Evolutionary conservation across 768 basidiomycete genomes (phyloP).

Genomic region (Coprinellus aureogranulatus): DNA sequence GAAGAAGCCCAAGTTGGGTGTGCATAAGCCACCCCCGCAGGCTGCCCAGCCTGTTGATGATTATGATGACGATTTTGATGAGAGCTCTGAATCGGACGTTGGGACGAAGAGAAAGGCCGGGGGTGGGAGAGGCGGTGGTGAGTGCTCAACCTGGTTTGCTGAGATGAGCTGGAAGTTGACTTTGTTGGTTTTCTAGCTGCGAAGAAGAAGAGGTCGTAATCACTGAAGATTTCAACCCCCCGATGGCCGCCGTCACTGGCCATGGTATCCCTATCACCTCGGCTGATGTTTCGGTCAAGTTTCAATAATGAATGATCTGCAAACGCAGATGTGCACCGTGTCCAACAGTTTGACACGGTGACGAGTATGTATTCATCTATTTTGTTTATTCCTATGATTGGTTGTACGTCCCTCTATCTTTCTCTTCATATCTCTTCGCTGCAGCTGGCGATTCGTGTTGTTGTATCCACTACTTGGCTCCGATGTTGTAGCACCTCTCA

Average conservation of each 20-base stretch:
- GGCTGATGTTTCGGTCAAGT: too few relatives aligned
- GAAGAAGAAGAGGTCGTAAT: constrained; percentile 30
- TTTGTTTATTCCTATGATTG: not conserved
- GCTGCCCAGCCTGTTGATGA: constrained; percentile 15
- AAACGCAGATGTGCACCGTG: not conserved
- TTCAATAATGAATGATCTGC: not conserved
- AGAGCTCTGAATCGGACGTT: not conserved
- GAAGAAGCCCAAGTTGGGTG: constrained; percentile 23
- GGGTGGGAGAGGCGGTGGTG: constrained; percentile 15
- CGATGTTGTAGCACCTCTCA: not conserved
- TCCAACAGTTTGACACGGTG: too few relatives aligned
- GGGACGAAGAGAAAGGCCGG: constrained; percentile 17
- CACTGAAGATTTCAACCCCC: not conserved
- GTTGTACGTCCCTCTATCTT: not conserved
- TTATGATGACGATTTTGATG: constrained; percentile 3
- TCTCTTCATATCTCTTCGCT: not conserved
- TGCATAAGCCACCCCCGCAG: constrained; percentile 11
- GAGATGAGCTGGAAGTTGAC: not conserved
- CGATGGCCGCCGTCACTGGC: not conserved
- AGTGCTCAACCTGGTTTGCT: too few relatives aligned
- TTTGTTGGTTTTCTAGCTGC: constrained; percentile 10
- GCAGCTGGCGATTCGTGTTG: not conserved
- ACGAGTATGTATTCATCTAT: not conserved
- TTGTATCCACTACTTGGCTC: not conserved
- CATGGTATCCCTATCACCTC: too few relatives aligned